Evolutionary conservation across 768 basidiomycete genomes (phyloP), one percentile per base, ranked within the genome.

Genomic region (Hygrophoropsis aurantiaca): DNA sequence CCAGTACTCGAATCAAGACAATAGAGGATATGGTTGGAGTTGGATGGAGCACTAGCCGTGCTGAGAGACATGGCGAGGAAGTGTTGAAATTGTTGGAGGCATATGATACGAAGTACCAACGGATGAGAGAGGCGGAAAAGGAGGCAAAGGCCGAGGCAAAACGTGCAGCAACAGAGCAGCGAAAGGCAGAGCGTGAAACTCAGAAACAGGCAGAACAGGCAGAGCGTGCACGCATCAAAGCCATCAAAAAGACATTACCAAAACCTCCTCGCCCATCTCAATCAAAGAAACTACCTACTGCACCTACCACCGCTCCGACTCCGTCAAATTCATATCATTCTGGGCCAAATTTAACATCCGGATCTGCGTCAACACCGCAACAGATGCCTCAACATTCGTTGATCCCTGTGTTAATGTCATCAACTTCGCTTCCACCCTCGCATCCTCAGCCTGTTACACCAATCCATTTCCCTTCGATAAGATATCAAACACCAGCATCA

Each of bases 11-110:
- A 6, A 36, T 60, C 1, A 13, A 15, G 7, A 48, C 50, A 5
- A 20, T 49, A 11, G 46, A 49, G 0, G 58, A 61, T 37, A 37
- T 61, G 10, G 38, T 35, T 10, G 26, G 15, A 26, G 26, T 39
- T 16, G 13, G 46, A 1, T 58, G 57, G 57, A 23, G 30, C 36
- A 16, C 3, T 6, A 1, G 43, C 1, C 54, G 49, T n/a, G 54
- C 52, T 2, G 36, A 51, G 11, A 26, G 26, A 8, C 59, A 65
- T 44, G 63, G 65, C 0, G 32, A 37, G 13, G 60, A 54, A 1
- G 32, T 67, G 3, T 42, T 67, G 4, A 21, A 45, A 10, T 4
- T 61, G 11, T 20, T 65, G 13, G 18, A 41, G 16, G 20, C 27
- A 11, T 13, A 44, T 30, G 59, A 61, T 21, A 5, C 11, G 23